Percentiles rank a stretch among this genome's conserved stretches.
These are phyloP conservation scores for Bremia lactucae DNA, from an alignment of 352 stramenopile species.

Conservation along the genomic window DNA sequence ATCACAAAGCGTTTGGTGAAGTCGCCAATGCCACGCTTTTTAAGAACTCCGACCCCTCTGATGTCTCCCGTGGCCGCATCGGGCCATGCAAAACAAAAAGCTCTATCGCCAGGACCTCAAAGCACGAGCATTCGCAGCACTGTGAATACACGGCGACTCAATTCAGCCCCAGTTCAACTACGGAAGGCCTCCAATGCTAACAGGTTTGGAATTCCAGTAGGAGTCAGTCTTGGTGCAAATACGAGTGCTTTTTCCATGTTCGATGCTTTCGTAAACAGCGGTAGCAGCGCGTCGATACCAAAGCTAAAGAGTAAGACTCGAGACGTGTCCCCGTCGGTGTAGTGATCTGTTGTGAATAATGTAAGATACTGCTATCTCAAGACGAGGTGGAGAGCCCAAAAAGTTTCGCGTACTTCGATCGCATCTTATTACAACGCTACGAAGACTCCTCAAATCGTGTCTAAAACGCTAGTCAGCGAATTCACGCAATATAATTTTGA, in stretches of 20 bases:
- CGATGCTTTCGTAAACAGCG: slow-evolving; percentile 65
- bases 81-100: slow-evolving; percentile 12
- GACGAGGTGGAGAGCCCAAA: too few species aligned
- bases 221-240: slow-evolving; percentile 5
- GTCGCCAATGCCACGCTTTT: slow-evolving; percentile 29
- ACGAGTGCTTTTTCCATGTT: slow-evolving; percentile 39
- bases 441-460: too few species aligned
- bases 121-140: slow-evolving; percentile 7
- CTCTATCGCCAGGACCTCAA: slow-evolving; percentile 13
- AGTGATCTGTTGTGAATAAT: slow-evolving; percentile 12
- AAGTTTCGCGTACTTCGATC: too few species aligned
- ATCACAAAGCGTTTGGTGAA: slow-evolving; percentile 32
- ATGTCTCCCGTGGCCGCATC: slow-evolving; percentile 23
- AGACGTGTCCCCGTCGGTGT: slow-evolving; percentile 19
- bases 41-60: slow-evolving; percentile 23
- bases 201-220: slow-evolving; percentile 20
- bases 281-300: slow-evolving; percentile 26
- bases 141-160: slow-evolving; percentile 25
- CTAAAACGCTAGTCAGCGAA: neutral
- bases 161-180: slow-evolving; percentile 23
- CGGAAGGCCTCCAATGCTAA: slow-evolving; percentile 37
- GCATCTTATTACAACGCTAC: too few species aligned
- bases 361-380: slow-evolving; percentile 14
- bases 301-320: slow-evolving; percentile 33
- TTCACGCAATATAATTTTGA: slow-evolving; percentile 16